A percentile compares a stretch with the other conserved stretches of the same genome.
Conservation (phyloP, 1,139 yeast genomes). For the Kluyveromyces sp. region DNA sequence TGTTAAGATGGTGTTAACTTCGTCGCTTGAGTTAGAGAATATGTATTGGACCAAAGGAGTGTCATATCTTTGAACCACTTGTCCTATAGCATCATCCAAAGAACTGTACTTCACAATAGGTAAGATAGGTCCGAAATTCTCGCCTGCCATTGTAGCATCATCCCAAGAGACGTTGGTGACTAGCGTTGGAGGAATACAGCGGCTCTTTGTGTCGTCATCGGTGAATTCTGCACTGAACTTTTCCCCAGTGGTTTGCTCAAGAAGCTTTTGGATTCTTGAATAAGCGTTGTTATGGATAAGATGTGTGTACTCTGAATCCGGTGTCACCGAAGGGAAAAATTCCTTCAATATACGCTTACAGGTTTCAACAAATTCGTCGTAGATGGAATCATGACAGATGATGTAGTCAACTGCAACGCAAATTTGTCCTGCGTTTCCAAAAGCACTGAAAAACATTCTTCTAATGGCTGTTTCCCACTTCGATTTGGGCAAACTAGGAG, state of each 20-base stretch:
- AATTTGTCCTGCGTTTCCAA: conserved; percentile 80
- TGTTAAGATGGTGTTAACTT: conserved; percentile 45
- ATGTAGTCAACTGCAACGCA: conserved; percentile 87
- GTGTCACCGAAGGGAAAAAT: conserved; percentile 39
- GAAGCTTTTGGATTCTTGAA: conserved; percentile 40
- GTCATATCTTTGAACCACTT: conserved; percentile 52
- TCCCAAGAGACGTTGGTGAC: conserved; percentile 53
- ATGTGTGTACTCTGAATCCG: conserved; percentile 48
- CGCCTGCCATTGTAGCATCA: conserved; percentile 69
- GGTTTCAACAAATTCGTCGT: conserved; percentile 46
- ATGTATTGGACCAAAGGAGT: conserved; percentile 85
- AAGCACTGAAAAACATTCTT: conserved; percentile 73
- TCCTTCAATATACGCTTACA: conserved; percentile 40
- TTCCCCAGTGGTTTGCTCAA: conserved; percentile 51
- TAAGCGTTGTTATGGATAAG: conserved; percentile 57
- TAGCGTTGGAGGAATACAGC: conserved; percentile 67
- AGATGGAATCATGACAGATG: conserved; percentile 52
- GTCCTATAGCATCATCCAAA: conserved; percentile 43
- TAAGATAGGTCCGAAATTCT: conserved; percentile 79
- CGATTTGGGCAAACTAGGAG: conserved; percentile 40
- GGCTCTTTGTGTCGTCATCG: conserved; percentile 35
- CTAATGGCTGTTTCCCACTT: conserved; percentile 51
- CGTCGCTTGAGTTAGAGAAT: conserved; percentile 50
- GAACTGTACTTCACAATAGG: conserved; percentile 58
- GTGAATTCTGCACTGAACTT: conserved; percentile 42